A percentile compares a stretch with the other conserved stretches of the same genome.
phyloP scores from a whole-genome alignment of 768 basidiomycete genomes.

The Termitomyces sp. region DNA sequence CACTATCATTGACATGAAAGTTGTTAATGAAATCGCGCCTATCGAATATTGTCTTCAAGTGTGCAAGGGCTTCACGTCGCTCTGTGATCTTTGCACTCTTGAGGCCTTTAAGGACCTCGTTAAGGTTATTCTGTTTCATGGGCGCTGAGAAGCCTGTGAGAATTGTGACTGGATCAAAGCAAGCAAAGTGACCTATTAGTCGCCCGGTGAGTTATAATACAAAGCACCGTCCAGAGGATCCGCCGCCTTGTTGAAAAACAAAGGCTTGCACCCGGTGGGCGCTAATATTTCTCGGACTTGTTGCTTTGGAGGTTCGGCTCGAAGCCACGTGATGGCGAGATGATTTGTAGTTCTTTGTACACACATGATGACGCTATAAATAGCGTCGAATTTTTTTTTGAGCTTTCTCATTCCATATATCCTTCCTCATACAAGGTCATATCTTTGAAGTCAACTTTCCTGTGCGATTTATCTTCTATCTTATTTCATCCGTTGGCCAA shows the following conservation, averaged over 20 bases:
- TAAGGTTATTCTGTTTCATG: constrained; percentile 27
- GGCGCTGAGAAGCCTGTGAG: neutral
- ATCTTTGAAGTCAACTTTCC: neutral
- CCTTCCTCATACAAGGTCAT: too few species aligned
- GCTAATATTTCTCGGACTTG: too few species aligned
- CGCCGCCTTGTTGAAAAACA: neutral
- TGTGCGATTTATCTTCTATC: constrained; percentile 3
- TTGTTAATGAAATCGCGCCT: constrained; percentile 42
- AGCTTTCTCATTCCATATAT: too few species aligned
- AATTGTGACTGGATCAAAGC: neutral
- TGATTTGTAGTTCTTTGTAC: constrained; percentile 3
- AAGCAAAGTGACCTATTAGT: neutral
- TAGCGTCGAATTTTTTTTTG: too few species aligned
- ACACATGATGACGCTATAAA: neutral
- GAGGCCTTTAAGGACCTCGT: constrained; percentile 47
- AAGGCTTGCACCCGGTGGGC: neutral
- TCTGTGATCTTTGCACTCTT: constrained; percentile 66
- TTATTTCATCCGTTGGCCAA: constrained; percentile 35
- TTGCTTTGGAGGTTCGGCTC: too few species aligned
- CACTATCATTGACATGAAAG: constrained; percentile 35
- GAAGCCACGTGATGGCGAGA: constrained; percentile 10
- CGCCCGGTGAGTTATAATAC: neutral
- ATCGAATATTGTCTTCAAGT: constrained; percentile 50
- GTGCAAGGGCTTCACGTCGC: constrained; percentile 57
- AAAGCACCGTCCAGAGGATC: too few species aligned